These are phyloP conservation scores for Rhodamnia argentea DNA, from an alignment of 345 rosid species.

Conservation along the genomic window DNA sequence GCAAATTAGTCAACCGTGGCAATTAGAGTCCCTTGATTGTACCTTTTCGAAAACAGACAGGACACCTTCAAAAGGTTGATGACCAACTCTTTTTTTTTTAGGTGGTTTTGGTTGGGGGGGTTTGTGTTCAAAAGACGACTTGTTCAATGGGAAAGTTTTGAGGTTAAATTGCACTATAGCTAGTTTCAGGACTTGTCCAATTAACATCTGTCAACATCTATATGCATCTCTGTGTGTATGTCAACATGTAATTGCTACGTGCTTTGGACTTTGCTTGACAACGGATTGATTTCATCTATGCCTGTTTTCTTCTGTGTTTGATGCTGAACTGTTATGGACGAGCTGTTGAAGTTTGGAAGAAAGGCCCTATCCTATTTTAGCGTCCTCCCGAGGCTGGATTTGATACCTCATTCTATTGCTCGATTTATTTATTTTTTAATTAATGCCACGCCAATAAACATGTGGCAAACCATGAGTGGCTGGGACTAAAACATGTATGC, in stretches of 20 bases:
- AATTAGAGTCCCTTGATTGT: background rate
- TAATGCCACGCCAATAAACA: too few relatives aligned
- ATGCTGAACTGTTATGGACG: constrained; percentile 23
- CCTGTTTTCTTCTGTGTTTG: background rate
- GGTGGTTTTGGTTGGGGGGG: too few relatives aligned
- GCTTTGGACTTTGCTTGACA: background rate
- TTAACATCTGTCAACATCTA: background rate
- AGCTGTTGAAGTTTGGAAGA: constrained; percentile 67
- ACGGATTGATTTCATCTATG: background rate
- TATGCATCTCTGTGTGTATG: background rate
- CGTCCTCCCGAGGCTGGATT: constrained; percentile 22
- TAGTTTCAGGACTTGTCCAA: background rate
- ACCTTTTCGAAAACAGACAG: background rate
- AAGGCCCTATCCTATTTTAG: constrained; percentile 67
- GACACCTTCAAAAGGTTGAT: background rate
- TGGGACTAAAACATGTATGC: too few relatives aligned
- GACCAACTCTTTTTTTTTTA: background rate
- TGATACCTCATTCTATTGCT: too few relatives aligned
- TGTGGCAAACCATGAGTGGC: too few relatives aligned
- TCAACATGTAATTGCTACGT: background rate
- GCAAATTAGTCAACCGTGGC: background rate
- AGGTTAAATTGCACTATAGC: background rate
- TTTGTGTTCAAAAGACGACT: too few relatives aligned
- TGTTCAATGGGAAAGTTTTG: background rate
- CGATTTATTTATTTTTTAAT: too few relatives aligned